phyloP scores from a whole-genome alignment of 306 rosid species.

The Cicer pinnatifidum region DNA sequence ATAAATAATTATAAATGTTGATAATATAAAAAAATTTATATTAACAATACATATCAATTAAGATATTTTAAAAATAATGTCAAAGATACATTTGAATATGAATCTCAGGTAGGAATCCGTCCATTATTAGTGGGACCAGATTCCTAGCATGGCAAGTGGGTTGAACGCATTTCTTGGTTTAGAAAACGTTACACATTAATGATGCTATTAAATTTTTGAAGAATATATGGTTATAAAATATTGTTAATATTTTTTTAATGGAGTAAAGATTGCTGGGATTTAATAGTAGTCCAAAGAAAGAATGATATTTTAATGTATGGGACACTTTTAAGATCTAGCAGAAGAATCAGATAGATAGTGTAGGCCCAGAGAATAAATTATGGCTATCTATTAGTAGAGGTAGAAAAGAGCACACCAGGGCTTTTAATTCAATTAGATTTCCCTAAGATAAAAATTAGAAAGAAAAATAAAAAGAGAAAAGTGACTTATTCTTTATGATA shows the following conservation, averaged over 20 bases:
- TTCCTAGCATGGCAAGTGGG: slow-evolving; percentile 55
- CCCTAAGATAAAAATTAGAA: slow-evolving; percentile 51
- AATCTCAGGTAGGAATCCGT: slow-evolving; percentile 47
- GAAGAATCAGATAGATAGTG: slow-evolving; percentile 67
- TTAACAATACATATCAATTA: too few species aligned
- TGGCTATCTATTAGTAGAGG: slow-evolving; percentile 25
- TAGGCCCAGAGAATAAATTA: slow-evolving; percentile 61
- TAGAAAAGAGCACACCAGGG: slow-evolving; percentile 50
- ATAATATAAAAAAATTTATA: too few species aligned
- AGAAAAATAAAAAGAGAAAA: slow-evolving; percentile 18
- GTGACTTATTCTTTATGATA: slow-evolving; percentile 17
- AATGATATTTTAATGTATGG: slow-evolving; percentile 46
- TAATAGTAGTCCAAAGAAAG: slow-evolving; percentile 13
- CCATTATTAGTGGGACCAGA: slow-evolving; percentile 55
- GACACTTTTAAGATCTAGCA: slow-evolving; percentile 65
- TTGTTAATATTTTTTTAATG: slow-evolving; percentile 18
- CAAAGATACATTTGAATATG: slow-evolving; percentile 42
- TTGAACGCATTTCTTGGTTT: slow-evolving; percentile 47
- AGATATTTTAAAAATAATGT: neutral
- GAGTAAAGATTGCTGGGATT: slow-evolving; percentile 5
- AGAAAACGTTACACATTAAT: slow-evolving; percentile 49
- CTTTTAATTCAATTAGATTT: slow-evolving; percentile 41
- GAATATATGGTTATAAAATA: slow-evolving; percentile 38
- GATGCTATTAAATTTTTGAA: slow-evolving; percentile 35
- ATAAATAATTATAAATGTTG: too few species aligned